Conservation (phyloP, 2,329 filamentous ascomycete species). For the Diaporthe caulivora region DNA sequence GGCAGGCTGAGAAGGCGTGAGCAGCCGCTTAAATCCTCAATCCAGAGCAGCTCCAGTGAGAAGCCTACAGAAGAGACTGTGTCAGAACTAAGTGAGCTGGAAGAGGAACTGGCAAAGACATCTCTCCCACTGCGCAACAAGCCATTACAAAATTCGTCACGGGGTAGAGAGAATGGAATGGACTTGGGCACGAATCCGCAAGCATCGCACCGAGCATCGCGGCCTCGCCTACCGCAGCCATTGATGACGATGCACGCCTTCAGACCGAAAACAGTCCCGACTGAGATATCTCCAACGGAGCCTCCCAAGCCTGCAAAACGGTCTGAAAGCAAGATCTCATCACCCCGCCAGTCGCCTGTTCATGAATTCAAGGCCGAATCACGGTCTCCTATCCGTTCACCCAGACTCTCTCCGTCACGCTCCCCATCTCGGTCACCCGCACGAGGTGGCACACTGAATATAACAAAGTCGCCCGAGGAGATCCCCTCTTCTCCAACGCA, state of each 20-base stretch:
- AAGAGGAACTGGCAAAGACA: constrained; percentile 56
- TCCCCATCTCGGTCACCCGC: constrained; percentile 26
- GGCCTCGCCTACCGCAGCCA: constrained; percentile 26
- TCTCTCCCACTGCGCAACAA: constrained; percentile 22
- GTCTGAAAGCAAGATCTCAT: not conserved
- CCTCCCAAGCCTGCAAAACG: not conserved
- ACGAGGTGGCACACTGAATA: not conserved
- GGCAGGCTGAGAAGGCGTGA: constrained; percentile 37
- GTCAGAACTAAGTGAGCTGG: constrained; percentile 67
- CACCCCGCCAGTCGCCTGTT: constrained; percentile 3
- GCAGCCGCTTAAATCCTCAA: not conserved
- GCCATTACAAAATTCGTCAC: not conserved
- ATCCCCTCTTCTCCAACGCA: constrained; percentile 56
- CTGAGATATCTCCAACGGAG: constrained; percentile 29
- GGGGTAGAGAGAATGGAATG: not conserved
- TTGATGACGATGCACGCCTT: constrained; percentile 30
- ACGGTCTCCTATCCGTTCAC: not conserved
- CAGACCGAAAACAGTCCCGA: constrained; percentile 32
- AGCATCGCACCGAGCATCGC: not conserved
- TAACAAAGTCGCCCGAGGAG: constrained; percentile 37
- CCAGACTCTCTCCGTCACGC: constrained; percentile 11
- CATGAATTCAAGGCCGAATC: not conserved
- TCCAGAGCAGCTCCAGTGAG: constrained; percentile 33
- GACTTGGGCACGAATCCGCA: not conserved
- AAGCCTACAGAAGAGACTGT: constrained; percentile 50